Percentiles rank a stretch among this genome's conserved stretches.
These are phyloP conservation scores for Aspergillus sp. DNA, from an alignment of 2,329 filamentous ascomycete genomes.

Conservation along the genomic window DNA sequence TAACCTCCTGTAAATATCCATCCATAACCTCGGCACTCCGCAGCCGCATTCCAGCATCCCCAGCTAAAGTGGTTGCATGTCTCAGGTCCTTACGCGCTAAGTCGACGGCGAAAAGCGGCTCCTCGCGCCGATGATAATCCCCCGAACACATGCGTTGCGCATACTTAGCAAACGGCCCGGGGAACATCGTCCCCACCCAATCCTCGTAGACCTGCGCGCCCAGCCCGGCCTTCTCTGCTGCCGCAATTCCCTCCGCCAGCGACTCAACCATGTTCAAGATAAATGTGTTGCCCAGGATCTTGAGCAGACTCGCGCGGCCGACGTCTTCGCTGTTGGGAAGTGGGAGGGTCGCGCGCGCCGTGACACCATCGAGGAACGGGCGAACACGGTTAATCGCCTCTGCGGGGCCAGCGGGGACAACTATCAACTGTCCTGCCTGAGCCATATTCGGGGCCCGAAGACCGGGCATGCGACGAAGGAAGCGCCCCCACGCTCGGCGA, in stretches of 20 bases:
- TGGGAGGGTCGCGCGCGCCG: conserved; percentile 54
- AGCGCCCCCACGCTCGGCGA: conserved; percentile 49
- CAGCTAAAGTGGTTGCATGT: conserved; percentile 63
- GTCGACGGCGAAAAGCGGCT: conserved; percentile 74
- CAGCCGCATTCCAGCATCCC: conserved; percentile 53
- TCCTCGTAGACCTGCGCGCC: conserved; percentile 61
- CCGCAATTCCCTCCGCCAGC: conserved; percentile 66
- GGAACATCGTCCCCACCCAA: conserved; percentile 66
- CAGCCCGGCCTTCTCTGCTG: conserved; percentile 73
- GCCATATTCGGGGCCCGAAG: conserved; percentile 35
- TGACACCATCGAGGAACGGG: conserved; percentile 66
- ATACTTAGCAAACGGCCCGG: conserved; percentile 67
- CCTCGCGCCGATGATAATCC: conserved; percentile 66
- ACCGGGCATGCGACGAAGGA: conserved; percentile 66
- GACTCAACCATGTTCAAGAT: conserved; percentile 74
- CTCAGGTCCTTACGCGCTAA: conserved; percentile 73
- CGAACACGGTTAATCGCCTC: conserved; percentile 54
- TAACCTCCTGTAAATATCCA: conserved; percentile 59
- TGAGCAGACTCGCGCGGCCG: conserved; percentile 61
- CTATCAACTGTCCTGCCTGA: conserved; percentile 61
- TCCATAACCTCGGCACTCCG: conserved; percentile 60
- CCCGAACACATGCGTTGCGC: conserved; percentile 64
- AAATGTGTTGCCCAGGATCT: conserved; percentile 81
- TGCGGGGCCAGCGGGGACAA: conserved; percentile 61
- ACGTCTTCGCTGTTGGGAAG: conserved; percentile 64